Evolutionary conservation across 805 yeast genomes (phyloP).

Genomic region (Blastobotrys attinorum): DNA sequence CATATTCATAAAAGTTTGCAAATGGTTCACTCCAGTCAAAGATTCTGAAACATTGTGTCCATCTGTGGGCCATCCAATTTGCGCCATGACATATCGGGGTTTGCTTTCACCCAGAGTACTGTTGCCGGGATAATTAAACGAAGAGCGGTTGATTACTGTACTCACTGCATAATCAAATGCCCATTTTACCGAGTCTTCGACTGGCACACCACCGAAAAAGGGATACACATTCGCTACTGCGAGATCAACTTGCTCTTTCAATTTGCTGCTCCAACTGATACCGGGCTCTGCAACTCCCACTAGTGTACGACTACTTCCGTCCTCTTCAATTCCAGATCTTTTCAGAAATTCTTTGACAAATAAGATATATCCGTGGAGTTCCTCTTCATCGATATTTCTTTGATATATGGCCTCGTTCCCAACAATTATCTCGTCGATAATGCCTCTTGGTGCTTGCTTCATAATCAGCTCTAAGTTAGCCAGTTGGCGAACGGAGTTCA

Average conservation of each 20-base stretch:
- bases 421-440: conserved; percentile 45
- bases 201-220: conserved; percentile 52
- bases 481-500: conserved; percentile 41
- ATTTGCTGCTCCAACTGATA: conserved; percentile 33
- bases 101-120: conserved; percentile 4
- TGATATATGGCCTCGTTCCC: conserved; percentile 60
- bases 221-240: conserved; percentile 63
- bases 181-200: conserved; percentile 45
- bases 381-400: conserved; percentile 35
- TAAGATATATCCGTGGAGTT: conserved; percentile 36
- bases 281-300: conserved; percentile 62
- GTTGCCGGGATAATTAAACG: conserved; percentile 30
- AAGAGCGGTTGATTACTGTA: background rate
- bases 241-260: conserved; percentile 43
- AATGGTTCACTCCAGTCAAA: conserved; percentile 37
- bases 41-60: conserved; percentile 47
- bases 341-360: conserved; percentile 34
- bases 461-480: conserved; percentile 37
- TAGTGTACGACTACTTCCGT: no score
- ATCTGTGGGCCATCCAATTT: conserved; percentile 65
- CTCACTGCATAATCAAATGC: conserved; percentile 35
- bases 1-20: conserved; percentile 41
- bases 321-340: conserved; percentile 32
- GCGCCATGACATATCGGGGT: conserved; percentile 41
- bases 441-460: conserved; percentile 35